Evolutionary conservation across 306 rosid species (phyloP).

Genomic region (Biancaea sappan): DNA sequence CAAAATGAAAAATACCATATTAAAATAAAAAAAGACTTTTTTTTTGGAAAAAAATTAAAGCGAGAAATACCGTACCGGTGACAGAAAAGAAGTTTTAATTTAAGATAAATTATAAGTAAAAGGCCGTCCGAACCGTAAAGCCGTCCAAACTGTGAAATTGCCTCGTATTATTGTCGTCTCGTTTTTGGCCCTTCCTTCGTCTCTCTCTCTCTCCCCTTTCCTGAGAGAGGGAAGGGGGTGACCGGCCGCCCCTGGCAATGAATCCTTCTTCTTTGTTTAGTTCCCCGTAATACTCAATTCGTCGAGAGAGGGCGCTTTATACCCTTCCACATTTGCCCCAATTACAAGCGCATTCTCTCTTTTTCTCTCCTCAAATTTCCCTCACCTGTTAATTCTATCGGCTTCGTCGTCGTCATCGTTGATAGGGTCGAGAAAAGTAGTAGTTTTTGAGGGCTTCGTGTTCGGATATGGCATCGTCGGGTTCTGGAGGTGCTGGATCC

Average conservation of each 20-base stretch:
- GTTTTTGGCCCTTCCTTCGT: conserved; percentile 9
- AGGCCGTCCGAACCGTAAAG: neutral
- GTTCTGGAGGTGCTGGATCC: conserved; percentile 80
- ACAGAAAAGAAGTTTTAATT: too few species aligned
- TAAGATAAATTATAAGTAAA: too few species aligned
- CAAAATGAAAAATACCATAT: too few species aligned
- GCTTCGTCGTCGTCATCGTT: neutral
- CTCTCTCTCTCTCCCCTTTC: conserved; percentile 14
- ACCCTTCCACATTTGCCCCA: neutral
- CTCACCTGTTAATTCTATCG: neutral
- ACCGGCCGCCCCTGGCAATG: neutral
- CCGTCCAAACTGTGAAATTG: conserved; percentile 17
- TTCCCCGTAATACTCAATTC: conserved; percentile 1
- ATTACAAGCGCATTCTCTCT: neutral
- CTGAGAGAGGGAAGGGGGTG: conserved; percentile 11
- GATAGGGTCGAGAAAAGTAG: neutral
- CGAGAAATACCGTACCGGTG: too few species aligned
- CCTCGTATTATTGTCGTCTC: neutral
- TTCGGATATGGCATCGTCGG: conserved; percentile 68
- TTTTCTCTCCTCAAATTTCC: conserved; percentile 2
- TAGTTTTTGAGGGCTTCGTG: conserved; percentile 48
- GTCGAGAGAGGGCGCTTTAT: neutral
- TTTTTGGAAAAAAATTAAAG: too few species aligned
- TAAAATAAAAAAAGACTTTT: too few species aligned
- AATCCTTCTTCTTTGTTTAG: conserved; percentile 8